Evolutionary conservation across 164 flowering plant species (phyloP).

Genomic region (Tetrastigma voinierianum): DNA sequence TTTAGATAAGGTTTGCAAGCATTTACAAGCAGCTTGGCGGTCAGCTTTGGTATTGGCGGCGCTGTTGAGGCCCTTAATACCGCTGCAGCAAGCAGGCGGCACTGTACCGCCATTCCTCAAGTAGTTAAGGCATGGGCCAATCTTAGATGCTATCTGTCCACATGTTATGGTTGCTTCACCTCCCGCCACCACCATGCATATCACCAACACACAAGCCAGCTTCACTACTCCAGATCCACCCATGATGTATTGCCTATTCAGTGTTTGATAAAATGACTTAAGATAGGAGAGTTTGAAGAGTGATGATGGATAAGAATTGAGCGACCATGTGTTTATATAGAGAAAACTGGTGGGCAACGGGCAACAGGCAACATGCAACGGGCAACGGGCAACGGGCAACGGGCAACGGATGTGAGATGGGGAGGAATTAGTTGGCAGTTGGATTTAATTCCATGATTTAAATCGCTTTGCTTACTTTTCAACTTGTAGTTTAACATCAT

Average conservation of each 20-base stretch:
- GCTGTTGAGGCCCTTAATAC: constrained; percentile 3
- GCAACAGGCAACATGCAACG: no score
- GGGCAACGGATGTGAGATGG: no score
- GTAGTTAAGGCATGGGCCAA: constrained; percentile 6
- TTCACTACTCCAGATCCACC: not conserved
- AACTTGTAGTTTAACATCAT: no score
- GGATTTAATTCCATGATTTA: no score
- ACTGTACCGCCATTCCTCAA: not conserved
- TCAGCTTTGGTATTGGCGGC: constrained; percentile 16
- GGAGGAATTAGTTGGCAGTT: no score
- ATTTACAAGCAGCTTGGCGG: constrained; percentile 19
- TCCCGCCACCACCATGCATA: not conserved
- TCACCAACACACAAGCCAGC: not conserved
- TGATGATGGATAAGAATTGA: no score
- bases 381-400: no score
- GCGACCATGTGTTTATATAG: no score
- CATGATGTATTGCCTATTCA: no score
- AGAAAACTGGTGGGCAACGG: no score
- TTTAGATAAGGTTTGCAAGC: constrained; percentile 5
- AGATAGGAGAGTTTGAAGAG: no score
- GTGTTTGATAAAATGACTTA: no score
- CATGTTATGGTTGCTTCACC: constrained; percentile 1
- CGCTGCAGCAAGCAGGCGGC: constrained; percentile 15
- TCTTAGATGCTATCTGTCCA: not conserved
- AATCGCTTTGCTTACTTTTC: not conserved